Conservation (phyloP, 176 grass and related monocot genomes). For the Aegilops speltoides region DNA sequence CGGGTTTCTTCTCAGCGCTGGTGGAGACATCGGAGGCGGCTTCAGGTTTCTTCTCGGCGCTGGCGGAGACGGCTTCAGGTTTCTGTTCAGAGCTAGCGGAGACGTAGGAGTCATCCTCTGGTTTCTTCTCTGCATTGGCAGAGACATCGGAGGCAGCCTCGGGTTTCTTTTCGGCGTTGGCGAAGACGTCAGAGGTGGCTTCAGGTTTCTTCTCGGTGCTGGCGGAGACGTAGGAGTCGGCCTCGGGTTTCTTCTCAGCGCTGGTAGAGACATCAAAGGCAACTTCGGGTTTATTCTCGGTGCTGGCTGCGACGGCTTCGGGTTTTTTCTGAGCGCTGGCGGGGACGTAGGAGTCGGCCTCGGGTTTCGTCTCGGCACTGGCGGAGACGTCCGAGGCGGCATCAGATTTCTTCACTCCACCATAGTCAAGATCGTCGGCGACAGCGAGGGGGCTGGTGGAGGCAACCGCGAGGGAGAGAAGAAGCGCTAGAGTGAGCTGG, state of each 20-base stretch:
- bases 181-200: too few species aligned
- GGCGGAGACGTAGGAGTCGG: too few species aligned
- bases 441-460: not conserved
- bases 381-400: not conserved
- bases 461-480: constrained; percentile 13
- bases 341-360: not conserved
- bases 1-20: too few species aligned
- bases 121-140: too few species aligned
- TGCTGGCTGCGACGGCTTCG: not conserved
- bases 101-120: not conserved
- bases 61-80: too few species aligned
- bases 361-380: not conserved
- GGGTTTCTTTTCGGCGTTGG: too few species aligned
- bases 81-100: too few species aligned
- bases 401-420: not conserved
- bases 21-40: too few species aligned
- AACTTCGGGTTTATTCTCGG: not conserved
- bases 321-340: not conserved
- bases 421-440: not conserved
- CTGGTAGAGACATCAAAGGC: not conserved
- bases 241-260: too few species aligned
- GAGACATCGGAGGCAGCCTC: too few species aligned
- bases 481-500: constrained; percentile 4
- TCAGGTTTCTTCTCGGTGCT: too few species aligned
- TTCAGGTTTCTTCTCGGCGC: too few species aligned